Percentiles rank a stretch among this genome's conserved stretches.
Evolutionary conservation across 108 stramenopile species (phyloP).

Genomic region (Aurantiochytrium sp.): DNA sequence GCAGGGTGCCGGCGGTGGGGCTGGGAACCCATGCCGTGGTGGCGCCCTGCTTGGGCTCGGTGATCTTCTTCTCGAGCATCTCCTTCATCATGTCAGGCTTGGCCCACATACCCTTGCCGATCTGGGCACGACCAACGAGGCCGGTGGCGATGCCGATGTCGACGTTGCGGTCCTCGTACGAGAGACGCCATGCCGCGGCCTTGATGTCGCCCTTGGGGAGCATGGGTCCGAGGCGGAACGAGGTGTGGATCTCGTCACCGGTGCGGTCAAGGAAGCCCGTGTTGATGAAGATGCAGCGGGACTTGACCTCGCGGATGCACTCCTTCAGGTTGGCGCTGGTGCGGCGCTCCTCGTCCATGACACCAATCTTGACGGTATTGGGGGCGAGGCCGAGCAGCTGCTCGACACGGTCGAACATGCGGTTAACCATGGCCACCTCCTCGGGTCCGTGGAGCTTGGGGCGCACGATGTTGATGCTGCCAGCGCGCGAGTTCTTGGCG

Average conservation of each 20-base stretch:
- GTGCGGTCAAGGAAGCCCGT: conserved; percentile 35
- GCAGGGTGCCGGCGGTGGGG: conserved; percentile 28
- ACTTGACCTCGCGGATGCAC: conserved; percentile 18
- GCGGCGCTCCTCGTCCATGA: conserved; percentile 36
- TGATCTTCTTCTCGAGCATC: conserved; percentile 27
- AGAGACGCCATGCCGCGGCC: background rate
- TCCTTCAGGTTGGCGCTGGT: conserved; percentile 20
- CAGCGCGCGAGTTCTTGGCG: background rate
- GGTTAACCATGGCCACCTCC: conserved; percentile 22
- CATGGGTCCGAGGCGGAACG: conserved; percentile 19
- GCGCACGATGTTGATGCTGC: conserved; percentile 24
- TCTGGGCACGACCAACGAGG: conserved; percentile 22
- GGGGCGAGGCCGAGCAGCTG: background rate
- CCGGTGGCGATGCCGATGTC: conserved; percentile 19
- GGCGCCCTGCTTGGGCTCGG: conserved; percentile 13
- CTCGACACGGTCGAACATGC: conserved; percentile 19
- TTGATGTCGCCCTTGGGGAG: conserved; percentile 16
- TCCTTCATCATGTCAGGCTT: conserved; percentile 23
- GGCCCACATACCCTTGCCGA: conserved; percentile 37
- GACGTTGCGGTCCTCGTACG: conserved; percentile 24
- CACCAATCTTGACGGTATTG: conserved; percentile 28
- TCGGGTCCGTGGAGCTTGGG: conserved; percentile 33
- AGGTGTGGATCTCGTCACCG: conserved; percentile 32
- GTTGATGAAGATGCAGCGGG: conserved; percentile 27
- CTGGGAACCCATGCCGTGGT: conserved; percentile 30